phyloP scores from a whole-genome alignment of 257 asterid genomes.

The Vinca minor region DNA sequence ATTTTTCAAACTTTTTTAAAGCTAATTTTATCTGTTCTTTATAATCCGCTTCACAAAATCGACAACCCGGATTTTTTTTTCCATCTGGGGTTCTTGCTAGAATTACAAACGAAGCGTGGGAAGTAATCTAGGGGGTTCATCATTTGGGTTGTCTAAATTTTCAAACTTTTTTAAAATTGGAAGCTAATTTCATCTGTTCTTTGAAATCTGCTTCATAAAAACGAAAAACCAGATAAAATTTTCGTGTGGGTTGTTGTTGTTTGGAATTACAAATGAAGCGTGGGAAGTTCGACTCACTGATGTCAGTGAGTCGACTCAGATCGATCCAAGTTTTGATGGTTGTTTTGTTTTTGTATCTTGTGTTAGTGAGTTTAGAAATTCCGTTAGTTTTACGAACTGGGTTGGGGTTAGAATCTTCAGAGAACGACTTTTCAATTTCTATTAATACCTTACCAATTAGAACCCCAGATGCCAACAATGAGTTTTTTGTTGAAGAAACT shows the following conservation, averaged over 20 bases:
- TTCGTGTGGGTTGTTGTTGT: slow-evolving; percentile 25
- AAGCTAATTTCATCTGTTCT: neutral
- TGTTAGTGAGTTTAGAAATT: slow-evolving; percentile 62
- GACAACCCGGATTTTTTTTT: neutral
- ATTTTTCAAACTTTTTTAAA: neutral
- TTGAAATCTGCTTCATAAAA: neutral
- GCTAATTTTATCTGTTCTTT: neutral
- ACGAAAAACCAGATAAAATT: neutral
- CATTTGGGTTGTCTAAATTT: slow-evolving; percentile 1
- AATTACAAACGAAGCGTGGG: no score
- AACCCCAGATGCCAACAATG: slow-evolving; percentile 28
- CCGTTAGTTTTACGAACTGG: slow-evolving; percentile 72
- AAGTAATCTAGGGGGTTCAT: no score
- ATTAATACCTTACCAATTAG: slow-evolving; percentile 28
- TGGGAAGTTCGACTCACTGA: slow-evolving; percentile 58
- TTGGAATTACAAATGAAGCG: slow-evolving; percentile 55
- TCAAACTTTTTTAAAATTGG: neutral
- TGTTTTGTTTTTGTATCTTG: slow-evolving; percentile 59
- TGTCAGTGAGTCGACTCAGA: slow-evolving; percentile 68
- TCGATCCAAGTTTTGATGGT: slow-evolving; percentile 67
- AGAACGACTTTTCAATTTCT: slow-evolving; percentile 32
- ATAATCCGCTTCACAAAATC: neutral
- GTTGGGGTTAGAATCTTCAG: slow-evolving; percentile 50
- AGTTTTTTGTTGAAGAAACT: slow-evolving; percentile 28
- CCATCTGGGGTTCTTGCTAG: no score